Percentiles rank a stretch among this genome's conserved stretches.
These are phyloP conservation scores for Talaromyces sp. DNA, from an alignment of 2,329 filamentous ascomycete genomes.

Conservation along the genomic window DNA sequence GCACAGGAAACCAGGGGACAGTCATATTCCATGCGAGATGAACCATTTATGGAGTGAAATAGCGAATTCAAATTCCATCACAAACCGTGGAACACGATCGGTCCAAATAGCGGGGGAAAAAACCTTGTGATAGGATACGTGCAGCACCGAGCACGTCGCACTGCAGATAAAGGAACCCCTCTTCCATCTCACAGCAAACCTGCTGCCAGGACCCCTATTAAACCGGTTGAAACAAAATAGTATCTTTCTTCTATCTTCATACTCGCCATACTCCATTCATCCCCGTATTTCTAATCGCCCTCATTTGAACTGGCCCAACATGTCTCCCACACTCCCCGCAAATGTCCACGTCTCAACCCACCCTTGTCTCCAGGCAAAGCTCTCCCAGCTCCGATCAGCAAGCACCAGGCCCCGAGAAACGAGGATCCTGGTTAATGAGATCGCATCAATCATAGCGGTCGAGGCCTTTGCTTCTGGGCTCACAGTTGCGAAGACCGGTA, in stretches of 20 bases:
- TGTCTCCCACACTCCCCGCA: slow-evolving; percentile 44
- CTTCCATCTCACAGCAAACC: slow-evolving; percentile 1
- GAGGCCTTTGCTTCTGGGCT: slow-evolving; percentile 75
- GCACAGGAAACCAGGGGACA: too few species aligned
- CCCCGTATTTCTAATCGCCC: background rate
- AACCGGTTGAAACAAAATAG: too few species aligned
- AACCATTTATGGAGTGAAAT: too few species aligned
- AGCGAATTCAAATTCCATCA: too few species aligned
- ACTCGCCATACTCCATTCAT: too few species aligned
- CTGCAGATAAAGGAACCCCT: slow-evolving; percentile 17
- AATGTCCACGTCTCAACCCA: slow-evolving; percentile 78
- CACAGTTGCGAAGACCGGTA: slow-evolving; percentile 59
- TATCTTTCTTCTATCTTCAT: too few species aligned
- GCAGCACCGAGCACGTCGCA: slow-evolving; percentile 1
- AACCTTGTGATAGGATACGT: background rate
- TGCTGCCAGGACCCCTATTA: too few species aligned
- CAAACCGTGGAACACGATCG: background rate
- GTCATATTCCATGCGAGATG: too few species aligned
- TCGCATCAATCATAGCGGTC: slow-evolving; percentile 76
- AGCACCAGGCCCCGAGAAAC: slow-evolving; percentile 72
- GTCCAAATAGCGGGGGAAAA: background rate
- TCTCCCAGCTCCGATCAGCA: slow-evolving; percentile 82
- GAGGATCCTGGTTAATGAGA: slow-evolving; percentile 81
- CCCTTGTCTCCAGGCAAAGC: slow-evolving; percentile 83
- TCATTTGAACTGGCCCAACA: slow-evolving; percentile 12